Evolutionary conservation across 108 stramenopile species (phyloP).

Genomic region (Thalassiosira profunda): DNA sequence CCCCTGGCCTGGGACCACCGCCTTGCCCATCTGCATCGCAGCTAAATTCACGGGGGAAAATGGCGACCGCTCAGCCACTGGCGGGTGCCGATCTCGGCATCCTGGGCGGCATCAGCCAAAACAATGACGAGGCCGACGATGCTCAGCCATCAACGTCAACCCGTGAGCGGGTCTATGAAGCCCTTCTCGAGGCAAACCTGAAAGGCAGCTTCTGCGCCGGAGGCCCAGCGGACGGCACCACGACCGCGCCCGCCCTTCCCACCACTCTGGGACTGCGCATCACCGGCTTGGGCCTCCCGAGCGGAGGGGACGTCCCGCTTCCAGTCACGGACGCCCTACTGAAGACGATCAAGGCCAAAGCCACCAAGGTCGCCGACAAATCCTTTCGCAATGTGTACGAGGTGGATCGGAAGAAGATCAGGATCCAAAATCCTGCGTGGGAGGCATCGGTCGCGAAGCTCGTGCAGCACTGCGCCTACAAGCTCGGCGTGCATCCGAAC

Average conservation of each 20-base stretch:
- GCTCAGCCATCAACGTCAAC: neutral
- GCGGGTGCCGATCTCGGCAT: conserved; percentile 15
- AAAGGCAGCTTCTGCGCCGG: neutral
- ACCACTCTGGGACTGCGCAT: conserved; percentile 15
- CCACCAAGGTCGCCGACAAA: neutral
- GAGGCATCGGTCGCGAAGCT: neutral
- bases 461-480: conserved; percentile 2
- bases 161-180: neutral
- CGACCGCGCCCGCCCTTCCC: conserved; percentile 11
- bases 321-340: conserved; percentile 14
- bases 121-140: neutral
- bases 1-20: too few species aligned
- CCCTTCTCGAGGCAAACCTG: neutral
- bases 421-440: conserved; percentile 23
- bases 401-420: neutral
- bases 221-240: conserved; percentile 7
- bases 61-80: neutral
- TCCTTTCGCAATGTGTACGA: conserved; percentile 1
- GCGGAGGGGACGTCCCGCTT: conserved; percentile 5
- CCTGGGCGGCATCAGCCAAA: neutral
- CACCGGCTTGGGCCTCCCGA: neutral
- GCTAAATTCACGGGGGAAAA: too few species aligned
- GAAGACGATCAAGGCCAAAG: neutral
- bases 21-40: too few species aligned
- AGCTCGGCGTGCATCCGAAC: conserved; percentile 15